Base-by-base conservation (phyloP, 768 basidiomycete species). In the Boletus eberwhitei region DNA sequence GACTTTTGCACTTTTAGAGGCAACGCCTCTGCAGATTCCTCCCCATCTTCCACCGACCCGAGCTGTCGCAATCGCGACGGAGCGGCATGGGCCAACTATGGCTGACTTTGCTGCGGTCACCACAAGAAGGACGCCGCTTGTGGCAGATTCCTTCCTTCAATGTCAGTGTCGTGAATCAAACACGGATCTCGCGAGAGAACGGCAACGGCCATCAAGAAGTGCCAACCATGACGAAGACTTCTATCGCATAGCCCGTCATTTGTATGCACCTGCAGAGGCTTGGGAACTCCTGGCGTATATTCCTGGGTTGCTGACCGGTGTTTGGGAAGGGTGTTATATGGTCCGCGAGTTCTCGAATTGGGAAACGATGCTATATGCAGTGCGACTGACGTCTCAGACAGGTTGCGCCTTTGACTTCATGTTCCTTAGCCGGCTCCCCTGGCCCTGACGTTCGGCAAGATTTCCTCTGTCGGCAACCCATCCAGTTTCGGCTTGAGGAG, bases 291-390 rank as follows among this genome's bases (percentile, higher is more conserved):
- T 64, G 46, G 58, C 65, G 24, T 76, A 74, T 59, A 62, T 71
- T 60, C 75, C 77, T 37, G 81, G 80, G 17, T 65, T 74, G 34
- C 72, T 86, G 51, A 72, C 79, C 29, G 84, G 83, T 4, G 62
- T 79, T 54, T 86, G 85, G 85, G 78, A 85, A 68, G 85, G 85
- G 1, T 73, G 72, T 44, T 81, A 77, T 63, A 81, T 81, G 80
- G 85, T 84, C 59, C 64, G 73, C 63, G 44, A 52, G 40, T 59
- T 58, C 37, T 68, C 14, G 44, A 40, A 60, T 64, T 60, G 39
- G 44, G 57, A 48, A 44, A 43, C 50, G 43, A 42, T 45, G 11
- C 19, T 32, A 36, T 22, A 17, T 47, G 43, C 48, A 44, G 48
- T 19, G 50, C 48, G 45, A 50, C 62, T 71, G 53, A 71, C 51